Percentiles rank a stretch among this genome's conserved stretches.
phyloP scores from a whole-genome alignment of 176 grass and related monocot genomes.

The Avena insularis region DNA sequence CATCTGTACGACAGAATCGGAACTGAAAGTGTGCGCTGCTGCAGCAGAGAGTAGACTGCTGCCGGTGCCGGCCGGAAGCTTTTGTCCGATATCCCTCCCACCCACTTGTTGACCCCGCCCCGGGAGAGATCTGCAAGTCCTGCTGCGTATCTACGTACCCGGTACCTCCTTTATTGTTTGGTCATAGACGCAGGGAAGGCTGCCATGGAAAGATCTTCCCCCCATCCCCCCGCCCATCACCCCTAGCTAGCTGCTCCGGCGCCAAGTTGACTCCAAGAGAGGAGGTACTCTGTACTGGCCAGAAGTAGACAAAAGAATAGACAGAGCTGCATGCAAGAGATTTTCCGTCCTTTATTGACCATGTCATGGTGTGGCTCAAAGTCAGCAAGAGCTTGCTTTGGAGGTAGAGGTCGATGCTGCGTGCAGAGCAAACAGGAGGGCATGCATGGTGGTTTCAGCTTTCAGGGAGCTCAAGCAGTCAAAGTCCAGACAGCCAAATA shows the following conservation, averaged over 20 bases:
- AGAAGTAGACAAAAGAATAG: constrained; percentile 22
- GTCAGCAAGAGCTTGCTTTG: not conserved
- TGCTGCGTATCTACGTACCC: not conserved
- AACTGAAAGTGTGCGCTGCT: constrained; percentile 30
- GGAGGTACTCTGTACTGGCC: not conserved
- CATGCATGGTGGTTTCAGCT: constrained; percentile 5
- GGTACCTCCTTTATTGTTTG: not conserved
- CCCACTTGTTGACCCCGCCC: constrained; percentile 37
- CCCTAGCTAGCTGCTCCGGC: not conserved
- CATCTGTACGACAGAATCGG: constrained; percentile 39
- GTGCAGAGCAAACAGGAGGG: constrained; percentile 10
- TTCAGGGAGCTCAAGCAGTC: not conserved
- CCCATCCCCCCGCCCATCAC: constrained; percentile 23
- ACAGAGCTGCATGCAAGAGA: not conserved
- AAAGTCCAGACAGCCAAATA: not conserved
- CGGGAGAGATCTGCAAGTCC: not conserved
- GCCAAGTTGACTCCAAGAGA: constrained; percentile 50
- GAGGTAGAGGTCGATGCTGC: constrained; percentile 25
- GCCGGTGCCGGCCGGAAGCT: constrained; percentile 13
- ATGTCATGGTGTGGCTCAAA: constrained; percentile 27
- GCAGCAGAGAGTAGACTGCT: not conserved
- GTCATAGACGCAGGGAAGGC: constrained; percentile 7
- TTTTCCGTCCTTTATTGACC: not conserved
- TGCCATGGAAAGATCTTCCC: constrained; percentile 50
- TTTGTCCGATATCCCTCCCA: constrained; percentile 7